Conservation (phyloP, 345 rosid species). For the Brassica incana region DNA sequence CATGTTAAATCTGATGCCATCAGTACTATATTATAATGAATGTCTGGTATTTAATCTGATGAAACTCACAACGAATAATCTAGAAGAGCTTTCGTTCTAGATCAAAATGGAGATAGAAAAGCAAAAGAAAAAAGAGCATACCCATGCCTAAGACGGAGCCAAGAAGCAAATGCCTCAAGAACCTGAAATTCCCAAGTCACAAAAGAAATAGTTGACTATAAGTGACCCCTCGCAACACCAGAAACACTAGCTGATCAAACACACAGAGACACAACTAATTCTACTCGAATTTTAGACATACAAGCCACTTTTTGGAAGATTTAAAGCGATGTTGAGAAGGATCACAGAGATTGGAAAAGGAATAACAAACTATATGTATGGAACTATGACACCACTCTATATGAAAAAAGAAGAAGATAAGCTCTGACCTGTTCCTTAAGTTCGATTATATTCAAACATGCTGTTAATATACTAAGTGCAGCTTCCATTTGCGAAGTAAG, state of each 20-base stretch:
- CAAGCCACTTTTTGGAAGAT: not conserved
- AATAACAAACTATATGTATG: constrained; percentile 11
- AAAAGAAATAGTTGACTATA: constrained; percentile 20
- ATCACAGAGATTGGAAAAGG: not conserved
- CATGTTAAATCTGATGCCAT: not conserved
- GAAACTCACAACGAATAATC: constrained; percentile 2
- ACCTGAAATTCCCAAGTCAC: constrained; percentile 56
- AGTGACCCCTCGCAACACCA: constrained; percentile 21
- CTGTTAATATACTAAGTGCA: constrained; percentile 74
- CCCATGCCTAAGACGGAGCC: constrained; percentile 95
- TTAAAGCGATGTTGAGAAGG: not conserved
- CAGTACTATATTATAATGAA: not conserved
- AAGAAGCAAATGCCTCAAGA: constrained; percentile 97
- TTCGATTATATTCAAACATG: constrained; percentile 74
- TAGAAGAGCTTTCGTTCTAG: constrained; percentile 9
- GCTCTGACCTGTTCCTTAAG: constrained; percentile 84
- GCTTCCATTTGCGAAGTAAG: constrained; percentile 83
- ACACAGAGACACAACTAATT: not conserved
- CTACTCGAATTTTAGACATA: not conserved
- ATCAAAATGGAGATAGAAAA: constrained; percentile 8
- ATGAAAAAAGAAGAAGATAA: constrained; percentile 6
- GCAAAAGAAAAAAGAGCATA: constrained; percentile 40
- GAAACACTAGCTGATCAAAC: constrained; percentile 19
- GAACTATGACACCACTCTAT: not conserved
- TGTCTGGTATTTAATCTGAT: not conserved